Base-by-base conservation (phyloP, 768 basidiomycete genomes). In the Ramaria sp. region DNA sequence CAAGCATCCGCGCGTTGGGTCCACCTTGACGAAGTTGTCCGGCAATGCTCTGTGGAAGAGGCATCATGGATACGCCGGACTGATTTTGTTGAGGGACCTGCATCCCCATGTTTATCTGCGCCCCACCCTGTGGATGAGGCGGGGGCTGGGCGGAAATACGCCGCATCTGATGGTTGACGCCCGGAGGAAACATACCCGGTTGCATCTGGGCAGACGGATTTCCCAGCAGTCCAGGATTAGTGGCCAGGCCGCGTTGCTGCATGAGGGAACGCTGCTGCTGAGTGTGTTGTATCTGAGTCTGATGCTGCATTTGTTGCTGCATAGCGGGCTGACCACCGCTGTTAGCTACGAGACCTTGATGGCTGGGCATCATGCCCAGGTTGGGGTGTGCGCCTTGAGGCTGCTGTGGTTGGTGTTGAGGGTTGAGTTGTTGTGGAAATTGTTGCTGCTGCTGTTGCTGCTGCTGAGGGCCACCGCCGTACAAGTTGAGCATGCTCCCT, bases 221-320 rank as follows among this genome's bases (percentile, higher is more conserved):
- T 30, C 2, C 61, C 61, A 61, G 71, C 73, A 27, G 58, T 66
- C 48, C 64, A 6, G 28, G 32, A 13, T 20, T 34, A 6, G 22
- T 36, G 16, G n/a, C 8, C 61, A 37, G 30, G 8, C 30, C 30
- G 65, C 52, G 67, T 13, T 61, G 65, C 58, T 76, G 73, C 60
- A 69, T 74, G 56, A 75, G 56, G 24, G 47, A 48, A 4, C 79
- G 74, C 66, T 84, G 82, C 20, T 82, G 82, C n/a, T 82, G 67
- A n/a, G 74, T 75, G 62, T 83, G 77, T 56, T 83, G 77, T 44
- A 76, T 64, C 18, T 58, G 61, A 43, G 63, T 63, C 39, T 70
- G 67, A 37, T 66, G 68, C 58, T 67, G 71, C 61, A 65, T 13
- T 20, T 50, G 48, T 4, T 47, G 45, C 28, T 47, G 45, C 3